Evolutionary conservation across 257 asterid species (phyloP), one percentile per base, ranked within the genome.

Genomic region (Handroanthus guayacan): DNA sequence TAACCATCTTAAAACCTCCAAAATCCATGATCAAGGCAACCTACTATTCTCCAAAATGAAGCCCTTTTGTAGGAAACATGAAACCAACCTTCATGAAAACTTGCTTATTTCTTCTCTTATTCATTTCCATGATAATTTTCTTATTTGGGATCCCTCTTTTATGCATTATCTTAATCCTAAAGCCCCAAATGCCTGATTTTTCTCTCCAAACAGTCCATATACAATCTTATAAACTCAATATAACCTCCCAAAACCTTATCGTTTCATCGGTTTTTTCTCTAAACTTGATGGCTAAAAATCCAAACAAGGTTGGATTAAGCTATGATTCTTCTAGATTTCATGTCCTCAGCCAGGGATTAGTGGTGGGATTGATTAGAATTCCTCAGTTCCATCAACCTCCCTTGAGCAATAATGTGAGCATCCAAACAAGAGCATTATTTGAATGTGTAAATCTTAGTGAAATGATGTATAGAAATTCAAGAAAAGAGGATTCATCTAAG

Each of bases 341-440:
- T 54, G 85, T 89, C 63, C 82, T 90, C 0, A 80, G 85, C 78
- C 81, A 80, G 20, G 94, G 96, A 47, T 20, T 84, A 5, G 92
- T 86, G 25, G 82, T 88, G 3, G 97, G 97, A 36, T 75, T 92
- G 82, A 76, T 92, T 34, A 83, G 85, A 61, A 75, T 89, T 31
- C 91, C 88, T 0, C 79, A 55, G 58, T 88, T 92, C 73, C 86
- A 88, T 52, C 96, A 92, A 62, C 97, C 97, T 6, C 92, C 96
- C 0, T 38, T 47, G 16, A 92, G 92, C 76, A 81, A 74, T 44
- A 86, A 88, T 69, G 68, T 84, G 16, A 88, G 81, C 60, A 48
- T 92, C 52, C 79, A 84, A 31, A 83, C 90, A 0, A 60, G 73
- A 25, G 83, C 74, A 0, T 58, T 75, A 31, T 74, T 92, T 43